Conservation (phyloP, 2,329 filamentous ascomycete species). For the Exophiala spinifera region DNA sequence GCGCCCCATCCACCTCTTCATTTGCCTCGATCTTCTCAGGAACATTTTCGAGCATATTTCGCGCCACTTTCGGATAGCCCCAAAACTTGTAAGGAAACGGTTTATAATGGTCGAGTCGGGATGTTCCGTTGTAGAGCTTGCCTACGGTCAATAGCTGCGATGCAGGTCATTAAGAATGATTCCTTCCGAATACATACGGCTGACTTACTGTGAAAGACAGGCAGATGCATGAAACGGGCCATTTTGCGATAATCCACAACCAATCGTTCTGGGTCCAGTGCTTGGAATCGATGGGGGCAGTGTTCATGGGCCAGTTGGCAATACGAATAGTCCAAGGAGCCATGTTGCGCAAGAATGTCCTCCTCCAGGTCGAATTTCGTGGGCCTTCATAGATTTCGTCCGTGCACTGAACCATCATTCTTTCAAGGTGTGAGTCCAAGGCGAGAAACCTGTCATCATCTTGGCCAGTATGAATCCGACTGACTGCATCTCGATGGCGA, state of each 20-base stretch:
- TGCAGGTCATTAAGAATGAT: background rate
- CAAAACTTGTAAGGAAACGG: slow-evolving; percentile 6
- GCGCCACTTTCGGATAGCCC: slow-evolving; percentile 11
- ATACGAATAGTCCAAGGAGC: slow-evolving; percentile 5
- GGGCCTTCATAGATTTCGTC: slow-evolving; percentile 8
- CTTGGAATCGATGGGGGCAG: background rate
- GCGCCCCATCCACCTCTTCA: slow-evolving; percentile 1
- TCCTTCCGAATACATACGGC: background rate
- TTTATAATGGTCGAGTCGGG: background rate
- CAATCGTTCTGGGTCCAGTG: slow-evolving; percentile 6
- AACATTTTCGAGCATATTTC: slow-evolving; percentile 5
- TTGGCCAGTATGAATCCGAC: background rate
- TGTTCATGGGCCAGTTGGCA: slow-evolving; percentile 14
- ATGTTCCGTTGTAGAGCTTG: background rate
- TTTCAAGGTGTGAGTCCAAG: slow-evolving; percentile 1
- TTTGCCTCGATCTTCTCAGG: background rate
- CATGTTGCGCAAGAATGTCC: slow-evolving; percentile 12
- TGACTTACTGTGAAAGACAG: slow-evolving; percentile 3
- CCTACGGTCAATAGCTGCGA: background rate
- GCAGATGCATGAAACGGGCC: slow-evolving; percentile 6
- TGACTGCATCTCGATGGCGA: slow-evolving; percentile 10
- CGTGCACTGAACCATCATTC: slow-evolving; percentile 10
- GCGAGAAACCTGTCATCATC: slow-evolving; percentile 10
- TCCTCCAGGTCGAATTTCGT: slow-evolving; percentile 8
- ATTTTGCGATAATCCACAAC: slow-evolving; percentile 4